Evolutionary conservation across 352 stramenopile genomes (phyloP).

Genomic region (Pseudoperonospora humuli): DNA sequence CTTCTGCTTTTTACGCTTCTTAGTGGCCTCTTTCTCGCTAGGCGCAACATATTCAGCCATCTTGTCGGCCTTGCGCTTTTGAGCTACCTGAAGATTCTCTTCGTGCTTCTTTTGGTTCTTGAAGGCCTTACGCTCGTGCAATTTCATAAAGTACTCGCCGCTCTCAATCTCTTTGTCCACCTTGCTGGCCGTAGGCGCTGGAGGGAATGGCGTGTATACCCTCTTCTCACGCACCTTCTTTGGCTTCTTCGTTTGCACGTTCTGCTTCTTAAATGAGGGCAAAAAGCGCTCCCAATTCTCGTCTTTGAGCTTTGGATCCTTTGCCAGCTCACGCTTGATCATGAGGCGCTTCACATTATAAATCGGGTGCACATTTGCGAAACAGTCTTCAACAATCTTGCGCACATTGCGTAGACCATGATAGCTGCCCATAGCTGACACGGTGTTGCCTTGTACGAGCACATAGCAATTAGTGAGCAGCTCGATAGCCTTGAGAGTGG

Average conservation of each 20-base stretch:
- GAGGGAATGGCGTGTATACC: slow-evolving; percentile 98
- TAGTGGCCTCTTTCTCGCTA: slow-evolving; percentile 63
- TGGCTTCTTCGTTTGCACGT: slow-evolving; percentile 95
- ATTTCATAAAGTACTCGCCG: slow-evolving; percentile 99
- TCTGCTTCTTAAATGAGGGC: slow-evolving; percentile 99
- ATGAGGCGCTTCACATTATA: slow-evolving; percentile 99
- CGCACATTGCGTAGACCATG: slow-evolving; percentile 91
- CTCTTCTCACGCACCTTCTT: slow-evolving; percentile 88
- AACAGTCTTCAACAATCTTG: slow-evolving; percentile 98
- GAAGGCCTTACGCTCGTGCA: slow-evolving; percentile 90
- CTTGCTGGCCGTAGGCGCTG: slow-evolving; percentile 92
- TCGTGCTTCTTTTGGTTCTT: slow-evolving; percentile 87
- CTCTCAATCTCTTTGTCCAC: slow-evolving; percentile 98
- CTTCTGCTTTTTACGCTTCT: slow-evolving; percentile 79
- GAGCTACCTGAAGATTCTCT: slow-evolving; percentile 42
- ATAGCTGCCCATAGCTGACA: slow-evolving; percentile 86
- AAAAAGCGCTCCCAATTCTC: slow-evolving; percentile 99
- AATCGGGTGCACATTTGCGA: slow-evolving; percentile 99
- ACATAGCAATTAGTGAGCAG: slow-evolving; percentile 99
- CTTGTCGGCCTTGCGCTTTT: slow-evolving; percentile 72
- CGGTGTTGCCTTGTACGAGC: slow-evolving; percentile 97
- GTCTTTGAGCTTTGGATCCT: slow-evolving; percentile 94
- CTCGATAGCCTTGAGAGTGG: slow-evolving; percentile 96
- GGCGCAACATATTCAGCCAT: slow-evolving; percentile 64
- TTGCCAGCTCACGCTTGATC: slow-evolving; percentile 99